Percentiles rank a stretch among this genome's conserved stretches.
Conservation (phyloP, 805 yeast genomes). For the Ogataea sp. region DNA sequence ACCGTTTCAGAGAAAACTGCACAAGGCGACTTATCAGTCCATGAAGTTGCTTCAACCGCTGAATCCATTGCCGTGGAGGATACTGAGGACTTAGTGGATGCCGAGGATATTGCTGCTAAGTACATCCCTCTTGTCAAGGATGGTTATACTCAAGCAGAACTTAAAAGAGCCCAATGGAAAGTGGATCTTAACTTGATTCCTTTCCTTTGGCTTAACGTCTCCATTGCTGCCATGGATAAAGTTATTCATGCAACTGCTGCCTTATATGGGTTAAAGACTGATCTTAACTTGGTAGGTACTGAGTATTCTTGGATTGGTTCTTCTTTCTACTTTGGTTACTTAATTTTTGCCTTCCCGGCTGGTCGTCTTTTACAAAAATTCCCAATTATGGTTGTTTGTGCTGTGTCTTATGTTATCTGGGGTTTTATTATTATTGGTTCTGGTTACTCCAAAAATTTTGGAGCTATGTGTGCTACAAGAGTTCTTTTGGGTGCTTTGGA, state of each 20-base stretch:
- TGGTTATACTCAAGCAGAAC: conserved; percentile 13
- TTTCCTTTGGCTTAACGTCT: conserved; percentile 38
- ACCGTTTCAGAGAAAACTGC: too few relatives aligned
- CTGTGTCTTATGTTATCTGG: conserved; percentile 26
- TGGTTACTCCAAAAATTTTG: conserved; percentile 28
- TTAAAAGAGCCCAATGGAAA: conserved; percentile 27
- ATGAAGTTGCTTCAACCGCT: background rate
- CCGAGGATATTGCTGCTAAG: conserved; percentile 13
- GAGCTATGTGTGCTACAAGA: conserved; percentile 38
- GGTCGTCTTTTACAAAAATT: conserved; percentile 29
- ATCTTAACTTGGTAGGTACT: conserved; percentile 27
- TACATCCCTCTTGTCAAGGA: conserved; percentile 10
- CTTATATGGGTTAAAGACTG: conserved; percentile 29
- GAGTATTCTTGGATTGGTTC: conserved; percentile 26
- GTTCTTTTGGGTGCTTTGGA: conserved; percentile 44
- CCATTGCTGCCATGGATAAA: conserved; percentile 54
- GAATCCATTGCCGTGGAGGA: background rate
- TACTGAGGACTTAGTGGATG: conserved; percentile 1
- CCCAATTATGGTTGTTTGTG: conserved; percentile 26
- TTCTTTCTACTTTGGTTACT: conserved; percentile 28
- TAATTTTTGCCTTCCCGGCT: conserved; percentile 26
- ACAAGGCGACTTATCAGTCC: background rate
- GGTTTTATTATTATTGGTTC: conserved; percentile 37
- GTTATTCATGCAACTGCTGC: conserved; percentile 33
- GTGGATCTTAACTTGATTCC: conserved; percentile 44